A percentile compares a stretch with the other conserved stretches of the same genome.
phyloP scores from a whole-genome alignment of 768 basidiomycete species.

The Cystofilobasidium macerans region DNA sequence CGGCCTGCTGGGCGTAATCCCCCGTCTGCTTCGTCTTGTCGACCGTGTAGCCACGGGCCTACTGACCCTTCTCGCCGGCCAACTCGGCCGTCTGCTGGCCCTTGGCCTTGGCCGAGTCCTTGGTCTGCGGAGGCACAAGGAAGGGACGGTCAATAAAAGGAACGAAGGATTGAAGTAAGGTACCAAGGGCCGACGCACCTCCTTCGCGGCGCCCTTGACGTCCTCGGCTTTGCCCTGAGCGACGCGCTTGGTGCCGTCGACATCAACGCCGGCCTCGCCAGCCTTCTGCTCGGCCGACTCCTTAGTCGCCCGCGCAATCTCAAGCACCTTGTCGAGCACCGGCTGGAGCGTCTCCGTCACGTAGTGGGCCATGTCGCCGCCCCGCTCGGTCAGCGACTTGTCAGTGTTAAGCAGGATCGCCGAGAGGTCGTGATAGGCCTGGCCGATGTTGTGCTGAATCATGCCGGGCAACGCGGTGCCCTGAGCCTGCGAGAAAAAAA shows the following conservation, averaged over 20 bases:
- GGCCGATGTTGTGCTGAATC: slow-evolving; percentile 9
- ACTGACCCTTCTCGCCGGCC: too few species aligned
- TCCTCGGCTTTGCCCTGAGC: not conserved
- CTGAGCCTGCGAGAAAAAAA: slow-evolving; percentile 7
- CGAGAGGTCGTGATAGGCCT: slow-evolving; percentile 18
- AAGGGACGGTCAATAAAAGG: too few species aligned
- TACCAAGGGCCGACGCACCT: not conserved
- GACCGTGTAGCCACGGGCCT: too few species aligned
- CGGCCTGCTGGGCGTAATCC: too few species aligned
- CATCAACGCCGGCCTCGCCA: not conserved
- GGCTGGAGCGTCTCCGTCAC: slow-evolving; percentile 19
- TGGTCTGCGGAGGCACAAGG: too few species aligned
- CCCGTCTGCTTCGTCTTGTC: too few species aligned
- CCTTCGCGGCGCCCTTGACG: too few species aligned
- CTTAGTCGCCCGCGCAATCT: slow-evolving; percentile 19
- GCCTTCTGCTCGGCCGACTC: slow-evolving; percentile 12
- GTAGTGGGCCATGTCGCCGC: slow-evolving; percentile 7
- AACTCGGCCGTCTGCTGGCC: too few species aligned
- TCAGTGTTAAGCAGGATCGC: slow-evolving; percentile 13
- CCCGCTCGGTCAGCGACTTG: slow-evolving; percentile 7
- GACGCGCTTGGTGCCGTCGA: not conserved
- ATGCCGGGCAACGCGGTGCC: slow-evolving; percentile 5
- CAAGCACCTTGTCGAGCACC: slow-evolving; percentile 11
- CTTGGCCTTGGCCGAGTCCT: too few species aligned
- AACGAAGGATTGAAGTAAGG: not conserved